Conservation (phyloP, 225 moss, liverwort and hornwort species). For the Bryoerythrophyllum caledonicum region DNA sequence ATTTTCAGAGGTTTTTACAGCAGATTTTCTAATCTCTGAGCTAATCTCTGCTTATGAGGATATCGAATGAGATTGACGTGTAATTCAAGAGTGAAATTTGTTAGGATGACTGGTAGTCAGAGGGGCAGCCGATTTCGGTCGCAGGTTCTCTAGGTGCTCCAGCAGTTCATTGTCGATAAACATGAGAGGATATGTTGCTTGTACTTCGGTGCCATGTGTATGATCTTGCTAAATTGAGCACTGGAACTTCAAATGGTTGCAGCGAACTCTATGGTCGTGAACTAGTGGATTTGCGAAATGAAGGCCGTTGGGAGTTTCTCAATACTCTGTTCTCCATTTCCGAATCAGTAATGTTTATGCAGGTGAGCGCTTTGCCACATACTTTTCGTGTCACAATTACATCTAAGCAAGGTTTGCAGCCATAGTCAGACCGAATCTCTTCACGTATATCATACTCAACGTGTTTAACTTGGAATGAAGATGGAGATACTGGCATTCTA, state of each 20-base stretch:
- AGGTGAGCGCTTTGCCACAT: slow-evolving; percentile 48
- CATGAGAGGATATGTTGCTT: slow-evolving; percentile 1
- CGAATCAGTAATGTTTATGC: slow-evolving; percentile 90
- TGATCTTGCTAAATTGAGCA: slow-evolving; percentile 15
- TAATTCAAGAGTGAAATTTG: slow-evolving; percentile 4
- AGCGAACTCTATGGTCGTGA: slow-evolving; percentile 89
- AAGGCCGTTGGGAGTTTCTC: slow-evolving; percentile 86
- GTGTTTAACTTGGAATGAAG: background rate
- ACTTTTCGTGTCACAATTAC: slow-evolving; percentile 6
- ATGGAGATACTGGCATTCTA: slow-evolving; percentile 9
- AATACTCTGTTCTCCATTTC: slow-evolving; percentile 91
- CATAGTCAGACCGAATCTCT: slow-evolving; percentile 5
- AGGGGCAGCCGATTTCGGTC: slow-evolving; percentile 2
- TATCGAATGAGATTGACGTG: slow-evolving; percentile 5
- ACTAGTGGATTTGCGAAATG: slow-evolving; percentile 79
- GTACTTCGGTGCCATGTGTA: background rate
- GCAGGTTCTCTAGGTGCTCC: slow-evolving; percentile 19
- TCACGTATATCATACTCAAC: background rate
- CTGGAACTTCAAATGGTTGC: slow-evolving; percentile 27
- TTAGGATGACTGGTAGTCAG: background rate
- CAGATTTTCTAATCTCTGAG: slow-evolving; percentile 5
- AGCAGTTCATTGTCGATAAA: slow-evolving; percentile 11
- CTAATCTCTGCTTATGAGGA: slow-evolving; percentile 15
- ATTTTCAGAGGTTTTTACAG: slow-evolving; percentile 12
- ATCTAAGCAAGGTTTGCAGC: slow-evolving; percentile 9